Evolutionary conservation across 176 grass and related monocot species (phyloP), one percentile per base, ranked within the genome.

Genomic region (Bromus sterilis): DNA sequence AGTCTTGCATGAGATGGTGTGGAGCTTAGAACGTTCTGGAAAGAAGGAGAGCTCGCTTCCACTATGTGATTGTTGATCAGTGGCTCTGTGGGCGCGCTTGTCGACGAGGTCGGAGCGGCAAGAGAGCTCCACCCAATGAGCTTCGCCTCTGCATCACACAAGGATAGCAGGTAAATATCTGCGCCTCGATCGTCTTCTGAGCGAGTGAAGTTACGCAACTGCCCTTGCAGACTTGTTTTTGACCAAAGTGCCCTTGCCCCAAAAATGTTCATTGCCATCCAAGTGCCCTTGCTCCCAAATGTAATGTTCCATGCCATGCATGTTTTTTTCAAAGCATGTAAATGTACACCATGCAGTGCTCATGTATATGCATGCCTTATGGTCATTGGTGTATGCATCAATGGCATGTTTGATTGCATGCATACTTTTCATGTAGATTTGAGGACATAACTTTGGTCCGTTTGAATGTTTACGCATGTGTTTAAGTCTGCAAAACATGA

Each of bases 81-180:
- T 40, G n/a, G 11, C 71, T 49, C 31, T 35, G 66, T 41, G 35
- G 2, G 36, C 21, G 66, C 31, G 78, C 37, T 18, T 41, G 63
- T 75, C 40, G 51, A 70, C 69, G 64, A 64, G 25, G 72, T 26
- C 35, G 46, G 69, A 59, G 87, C 56, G 76, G 49, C 81, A 14
- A 89, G 83, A 89, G 83, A 82, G 78, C 64, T 89, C 78, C 87
- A 86, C 73, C 83, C 57, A 59, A 66, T 86, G 44, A 76, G 73
- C 73, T 16, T 82, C 43, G 78, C 36, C 78, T 89, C 65, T 71
- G 65, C 83, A 89, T 86, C 83, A 78, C 87, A 86, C 78, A 78
- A 49, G 21, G 42, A 21, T 21, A 6, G 34, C 63, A 15, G 65
- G 78, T 86, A 86, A 86, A 89, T 89, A 89, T 89, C 83, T 82